phyloP scores from a whole-genome alignment of 2,329 filamentous ascomycete genomes.

The Bipolaris oryzae region DNA sequence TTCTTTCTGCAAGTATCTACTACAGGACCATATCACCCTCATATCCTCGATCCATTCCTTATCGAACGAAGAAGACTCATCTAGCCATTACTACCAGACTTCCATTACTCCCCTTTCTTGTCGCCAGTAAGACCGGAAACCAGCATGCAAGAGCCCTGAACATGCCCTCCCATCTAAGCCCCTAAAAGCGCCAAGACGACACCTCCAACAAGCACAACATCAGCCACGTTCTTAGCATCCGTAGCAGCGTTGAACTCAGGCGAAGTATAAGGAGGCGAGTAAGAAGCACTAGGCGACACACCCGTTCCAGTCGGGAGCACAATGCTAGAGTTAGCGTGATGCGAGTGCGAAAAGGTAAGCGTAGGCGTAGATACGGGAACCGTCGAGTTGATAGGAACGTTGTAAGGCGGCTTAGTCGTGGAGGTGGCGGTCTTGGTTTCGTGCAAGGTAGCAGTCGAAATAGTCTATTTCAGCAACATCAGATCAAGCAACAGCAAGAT shows the following conservation, averaged over 20 bases:
- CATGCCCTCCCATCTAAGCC: background rate
- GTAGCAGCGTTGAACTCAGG: slow-evolving; percentile 13
- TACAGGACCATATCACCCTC: no score
- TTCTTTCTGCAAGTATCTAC: background rate
- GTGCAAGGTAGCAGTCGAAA: background rate
- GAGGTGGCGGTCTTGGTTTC: background rate
- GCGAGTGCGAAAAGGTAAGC: background rate
- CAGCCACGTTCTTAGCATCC: slow-evolving; percentile 4
- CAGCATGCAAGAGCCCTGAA: background rate
- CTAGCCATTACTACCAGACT: no score
- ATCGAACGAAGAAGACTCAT: no score
- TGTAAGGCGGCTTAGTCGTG: background rate
- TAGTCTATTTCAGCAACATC: background rate
- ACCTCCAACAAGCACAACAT: slow-evolving; percentile 5
- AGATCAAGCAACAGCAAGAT: background rate
- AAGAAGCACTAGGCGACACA: slow-evolving; percentile 2
- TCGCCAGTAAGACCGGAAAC: background rate
- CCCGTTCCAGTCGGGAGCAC: slow-evolving; percentile 1
- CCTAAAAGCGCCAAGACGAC: slow-evolving; percentile 11
- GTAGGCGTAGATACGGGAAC: background rate
- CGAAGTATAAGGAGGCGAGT: background rate
- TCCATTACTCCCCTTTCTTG: background rate
- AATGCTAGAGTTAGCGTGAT: slow-evolving; percentile 1
- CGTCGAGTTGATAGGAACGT: slow-evolving; percentile 1
- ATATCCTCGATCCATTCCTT: no score